Conservation (phyloP, 2,329 filamentous ascomycete species). For the Phyllosticta ampelicida region DNA sequence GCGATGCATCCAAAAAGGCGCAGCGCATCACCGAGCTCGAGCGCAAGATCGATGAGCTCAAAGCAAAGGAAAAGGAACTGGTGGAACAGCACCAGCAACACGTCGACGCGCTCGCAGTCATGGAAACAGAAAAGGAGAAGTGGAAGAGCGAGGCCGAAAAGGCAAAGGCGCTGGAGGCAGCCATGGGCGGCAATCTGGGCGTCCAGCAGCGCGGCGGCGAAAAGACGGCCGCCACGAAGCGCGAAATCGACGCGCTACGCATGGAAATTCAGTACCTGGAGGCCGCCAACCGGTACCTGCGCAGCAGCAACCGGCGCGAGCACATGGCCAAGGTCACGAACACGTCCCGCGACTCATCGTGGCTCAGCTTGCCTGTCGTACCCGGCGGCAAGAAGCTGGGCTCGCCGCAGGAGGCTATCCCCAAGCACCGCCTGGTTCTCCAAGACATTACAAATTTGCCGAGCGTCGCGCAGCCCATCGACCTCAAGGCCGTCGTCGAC, state of each 20-base stretch:
- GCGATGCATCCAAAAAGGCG: slow-evolving; percentile 69
- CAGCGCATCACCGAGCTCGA: slow-evolving; percentile 11
- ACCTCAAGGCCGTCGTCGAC: not conserved
- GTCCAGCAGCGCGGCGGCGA: slow-evolving; percentile 5
- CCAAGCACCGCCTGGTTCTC: slow-evolving; percentile 1
- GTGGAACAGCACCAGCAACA: slow-evolving; percentile 6
- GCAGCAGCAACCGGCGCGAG: slow-evolving; percentile 6
- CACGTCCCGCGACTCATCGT: not conserved
- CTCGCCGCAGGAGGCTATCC: not conserved
- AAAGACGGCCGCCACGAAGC: slow-evolving; percentile 10
- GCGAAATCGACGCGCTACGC: slow-evolving; percentile 10
- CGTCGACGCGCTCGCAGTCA: slow-evolving; percentile 5
- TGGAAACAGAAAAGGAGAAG: slow-evolving; percentile 12
- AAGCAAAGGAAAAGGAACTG: slow-evolving; percentile 6
- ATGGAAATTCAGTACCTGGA: slow-evolving; percentile 8
- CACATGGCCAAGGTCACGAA: not conserved
- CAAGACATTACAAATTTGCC: slow-evolving; percentile 7
- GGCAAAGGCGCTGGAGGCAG: slow-evolving; percentile 8
- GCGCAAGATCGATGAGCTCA: slow-evolving; percentile 6
- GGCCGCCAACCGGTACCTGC: slow-evolving; percentile 7
- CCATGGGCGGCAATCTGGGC: slow-evolving; percentile 2
- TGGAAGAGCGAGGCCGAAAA: slow-evolving; percentile 7
- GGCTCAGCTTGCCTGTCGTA: slow-evolving; percentile 1
- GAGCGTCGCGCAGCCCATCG: not conserved
- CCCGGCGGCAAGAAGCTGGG: not conserved